A percentile compares a stretch with the other conserved stretches of the same genome.
Evolutionary conservation across 2,329 filamentous ascomycete species (phyloP).

Genomic region (Simplicillium aogashimaense): DNA sequence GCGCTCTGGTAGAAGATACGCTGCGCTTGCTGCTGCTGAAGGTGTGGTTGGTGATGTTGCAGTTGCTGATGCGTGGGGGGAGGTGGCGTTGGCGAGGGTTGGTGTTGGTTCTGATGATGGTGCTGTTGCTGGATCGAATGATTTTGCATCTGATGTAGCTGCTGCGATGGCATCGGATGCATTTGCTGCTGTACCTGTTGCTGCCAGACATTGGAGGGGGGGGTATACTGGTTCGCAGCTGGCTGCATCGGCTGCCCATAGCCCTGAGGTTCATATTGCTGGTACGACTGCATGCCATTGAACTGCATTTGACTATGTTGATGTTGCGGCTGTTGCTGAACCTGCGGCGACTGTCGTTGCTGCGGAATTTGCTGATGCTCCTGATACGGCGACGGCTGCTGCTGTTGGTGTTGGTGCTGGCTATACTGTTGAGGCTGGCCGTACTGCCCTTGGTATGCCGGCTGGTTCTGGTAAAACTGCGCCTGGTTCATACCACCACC

Average conservation of each 20-base stretch:
- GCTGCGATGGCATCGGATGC: conserved; percentile 18
- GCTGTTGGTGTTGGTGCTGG: conserved; percentile 10
- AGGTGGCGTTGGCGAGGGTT: conserved; percentile 3
- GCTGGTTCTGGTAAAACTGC: conserved; percentile 17
- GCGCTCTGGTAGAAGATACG: not conserved
- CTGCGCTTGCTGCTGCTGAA: not conserved
- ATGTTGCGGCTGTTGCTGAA: conserved; percentile 13
- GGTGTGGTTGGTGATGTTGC: conserved; percentile 5
- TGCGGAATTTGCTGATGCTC: conserved; percentile 11
- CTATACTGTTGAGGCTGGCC: conserved; percentile 16
- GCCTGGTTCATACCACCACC: conserved; percentile 7
- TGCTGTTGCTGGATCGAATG: conserved; percentile 8
- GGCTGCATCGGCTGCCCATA: conserved; percentile 6
- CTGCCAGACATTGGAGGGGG: conserved; percentile 5
- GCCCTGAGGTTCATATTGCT: no score
- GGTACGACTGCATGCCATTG: no score
- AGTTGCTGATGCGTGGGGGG: conserved; percentile 8
- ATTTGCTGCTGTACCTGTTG: conserved; percentile 18
- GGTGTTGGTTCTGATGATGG: conserved; percentile 7
- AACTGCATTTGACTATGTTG: conserved; percentile 2
- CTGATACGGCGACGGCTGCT: conserved; percentile 9
- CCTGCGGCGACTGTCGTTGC: conserved; percentile 6
- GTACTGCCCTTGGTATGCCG: conserved; percentile 12
- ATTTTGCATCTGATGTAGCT: conserved; percentile 14
- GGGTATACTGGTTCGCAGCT: not conserved